phyloP scores from a whole-genome alignment of 2,329 filamentous ascomycete genomes.

The Aspergillus proliferans region DNA sequence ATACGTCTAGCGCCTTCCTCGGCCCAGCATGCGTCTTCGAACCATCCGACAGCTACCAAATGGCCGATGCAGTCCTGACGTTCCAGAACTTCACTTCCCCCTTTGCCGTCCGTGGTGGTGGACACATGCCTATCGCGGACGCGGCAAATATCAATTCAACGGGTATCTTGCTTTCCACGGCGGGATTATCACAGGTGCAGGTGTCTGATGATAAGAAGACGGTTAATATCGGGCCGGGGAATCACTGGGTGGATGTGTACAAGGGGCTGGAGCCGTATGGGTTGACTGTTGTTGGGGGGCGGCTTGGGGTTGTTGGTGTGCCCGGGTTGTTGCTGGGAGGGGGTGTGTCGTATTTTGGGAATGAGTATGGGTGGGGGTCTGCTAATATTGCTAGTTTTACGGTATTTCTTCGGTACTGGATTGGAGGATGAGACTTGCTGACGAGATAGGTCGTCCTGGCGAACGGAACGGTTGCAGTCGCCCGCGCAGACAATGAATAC shows the following conservation, averaged over 20 bases:
- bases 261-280: neutral
- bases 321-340: neutral
- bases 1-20: neutral
- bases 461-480: slow-evolving; percentile 10
- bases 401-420: neutral
- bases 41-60: neutral
- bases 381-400: neutral
- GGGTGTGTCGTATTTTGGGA: neutral
- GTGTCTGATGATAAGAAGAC: neutral
- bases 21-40: neutral
- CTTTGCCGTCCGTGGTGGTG: neutral
- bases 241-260: neutral
- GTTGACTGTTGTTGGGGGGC: neutral
- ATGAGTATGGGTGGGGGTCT: neutral
- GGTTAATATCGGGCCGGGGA: neutral
- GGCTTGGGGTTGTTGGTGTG: neutral
- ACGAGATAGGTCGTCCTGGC: neutral
- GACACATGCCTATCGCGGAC: neutral
- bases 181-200: neutral
- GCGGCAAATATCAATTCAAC: neutral
- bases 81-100: neutral
- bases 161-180: neutral
- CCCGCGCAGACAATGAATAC: slow-evolving; percentile 9
- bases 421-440: neutral
- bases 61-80: neutral